These are phyloP conservation scores for Brassica juncea DNA, from an alignment of 345 rosid species.

Conservation along the genomic window DNA sequence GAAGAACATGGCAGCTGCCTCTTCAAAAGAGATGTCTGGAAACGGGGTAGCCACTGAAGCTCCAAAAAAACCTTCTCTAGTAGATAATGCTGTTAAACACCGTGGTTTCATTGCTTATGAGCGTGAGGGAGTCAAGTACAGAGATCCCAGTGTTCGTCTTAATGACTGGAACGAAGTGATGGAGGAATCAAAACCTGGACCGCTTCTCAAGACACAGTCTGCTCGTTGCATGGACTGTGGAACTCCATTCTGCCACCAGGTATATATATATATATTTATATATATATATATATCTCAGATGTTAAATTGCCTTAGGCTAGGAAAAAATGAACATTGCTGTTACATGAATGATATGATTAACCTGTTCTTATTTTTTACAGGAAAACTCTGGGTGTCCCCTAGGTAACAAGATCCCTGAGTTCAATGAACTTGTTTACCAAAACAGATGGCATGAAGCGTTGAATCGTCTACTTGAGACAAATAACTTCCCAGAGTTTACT, in stretches of 20 bases:
- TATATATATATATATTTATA: constrained; percentile 21
- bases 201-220: constrained; percentile 85
- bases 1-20: constrained; percentile 76
- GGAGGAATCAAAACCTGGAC: constrained; percentile 79
- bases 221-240: constrained; percentile 99
- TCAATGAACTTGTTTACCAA: constrained; percentile 95
- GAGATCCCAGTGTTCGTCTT: constrained; percentile 86
- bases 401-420: constrained; percentile 99
- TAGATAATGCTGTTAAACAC: constrained; percentile 67
- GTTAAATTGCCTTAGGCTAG: not conserved
- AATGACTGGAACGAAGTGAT: constrained; percentile 94
- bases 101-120: constrained; percentile 90
- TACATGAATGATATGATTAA: not conserved
- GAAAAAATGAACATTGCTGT: not conserved
- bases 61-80: constrained; percentile 62
- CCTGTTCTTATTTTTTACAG: constrained; percentile 42
- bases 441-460: constrained; percentile 99
- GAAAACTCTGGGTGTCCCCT: constrained; percentile 98
- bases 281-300: not conserved
- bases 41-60: constrained; percentile 46
- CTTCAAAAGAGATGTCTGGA: constrained; percentile 48
- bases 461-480: constrained; percentile 91
- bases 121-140: constrained; percentile 85
- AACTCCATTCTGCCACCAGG: constrained; percentile 99
- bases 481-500: constrained; percentile 97